phyloP scores from a whole-genome alignment of 2,329 filamentous ascomycete genomes.

The Monilinia laxa region DNA sequence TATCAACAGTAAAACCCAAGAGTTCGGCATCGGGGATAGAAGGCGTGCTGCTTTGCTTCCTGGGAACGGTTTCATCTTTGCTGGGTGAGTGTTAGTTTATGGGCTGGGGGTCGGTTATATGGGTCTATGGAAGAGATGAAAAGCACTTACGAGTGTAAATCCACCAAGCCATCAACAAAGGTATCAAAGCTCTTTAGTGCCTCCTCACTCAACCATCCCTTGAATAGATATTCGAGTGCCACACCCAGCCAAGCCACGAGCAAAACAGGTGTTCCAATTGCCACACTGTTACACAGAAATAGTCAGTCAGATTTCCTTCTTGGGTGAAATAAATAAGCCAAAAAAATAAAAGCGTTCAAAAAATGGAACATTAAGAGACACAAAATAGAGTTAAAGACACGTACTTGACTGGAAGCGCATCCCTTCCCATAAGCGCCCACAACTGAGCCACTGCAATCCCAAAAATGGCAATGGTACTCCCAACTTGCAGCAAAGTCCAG shows the following conservation, averaged over 20 bases:
- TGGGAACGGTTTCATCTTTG: background rate
- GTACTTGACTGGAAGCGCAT: conserved; percentile 53
- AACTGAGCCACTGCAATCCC: conserved; percentile 50
- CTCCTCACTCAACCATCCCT: background rate
- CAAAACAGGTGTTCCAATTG: conserved; percentile 57
- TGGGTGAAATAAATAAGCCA: background rate
- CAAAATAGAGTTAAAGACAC: conserved; percentile 46
- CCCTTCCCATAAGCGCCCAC: conserved; percentile 1
- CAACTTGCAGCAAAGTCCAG: conserved; percentile 59
- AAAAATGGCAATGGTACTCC: conserved; percentile 55
- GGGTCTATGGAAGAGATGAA: background rate
- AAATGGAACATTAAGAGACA: conserved; percentile 59
- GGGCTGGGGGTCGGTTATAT: no score
- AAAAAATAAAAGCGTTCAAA: background rate
- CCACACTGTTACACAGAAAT: conserved; percentile 44
- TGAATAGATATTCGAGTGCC: background rate
- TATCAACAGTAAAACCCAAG: conserved; percentile 1
- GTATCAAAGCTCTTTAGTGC: background rate
- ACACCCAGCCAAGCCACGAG: conserved; percentile 45
- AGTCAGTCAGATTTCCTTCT: background rate
- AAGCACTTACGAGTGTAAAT: background rate
- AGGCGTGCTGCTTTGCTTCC: background rate
- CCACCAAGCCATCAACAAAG: background rate
- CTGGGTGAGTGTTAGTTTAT: background rate
- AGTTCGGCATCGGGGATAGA: background rate